Percentiles rank a stretch among this genome's conserved stretches.
These are phyloP conservation scores for Fusarium marasasianum DNA, from an alignment of 2,329 filamentous ascomycete species.

Conservation along the genomic window DNA sequence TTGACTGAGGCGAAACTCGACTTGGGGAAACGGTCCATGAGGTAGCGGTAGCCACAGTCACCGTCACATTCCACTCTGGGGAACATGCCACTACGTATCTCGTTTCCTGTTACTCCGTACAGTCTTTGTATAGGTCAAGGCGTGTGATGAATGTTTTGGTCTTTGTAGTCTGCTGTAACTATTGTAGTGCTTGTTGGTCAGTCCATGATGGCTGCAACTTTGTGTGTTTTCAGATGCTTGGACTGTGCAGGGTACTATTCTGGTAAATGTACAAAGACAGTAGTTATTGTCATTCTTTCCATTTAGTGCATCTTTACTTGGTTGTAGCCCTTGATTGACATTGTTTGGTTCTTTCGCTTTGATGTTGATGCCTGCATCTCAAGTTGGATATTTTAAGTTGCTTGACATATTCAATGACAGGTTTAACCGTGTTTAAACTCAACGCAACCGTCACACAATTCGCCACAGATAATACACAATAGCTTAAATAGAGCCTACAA, in stretches of 20 bases:
- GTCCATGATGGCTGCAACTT: neutral
- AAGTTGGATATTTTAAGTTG: neutral
- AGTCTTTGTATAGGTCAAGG: neutral
- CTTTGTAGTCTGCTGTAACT: neutral
- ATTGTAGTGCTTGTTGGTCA: neutral
- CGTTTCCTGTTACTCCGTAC: neutral
- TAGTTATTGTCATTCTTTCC: neutral
- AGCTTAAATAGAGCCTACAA: neutral
- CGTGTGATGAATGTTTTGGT: neutral
- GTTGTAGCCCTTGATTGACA: neutral
- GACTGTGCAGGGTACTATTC: neutral
- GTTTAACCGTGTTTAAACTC: neutral
- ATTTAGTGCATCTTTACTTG: neutral
- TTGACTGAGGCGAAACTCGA: slow-evolving; percentile 10
- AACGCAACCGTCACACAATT: neutral
- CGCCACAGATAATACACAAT: neutral
- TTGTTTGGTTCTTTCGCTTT: neutral
- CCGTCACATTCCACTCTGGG: slow-evolving; percentile 7
- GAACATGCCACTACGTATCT: neutral
- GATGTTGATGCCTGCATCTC: too few relatives aligned
- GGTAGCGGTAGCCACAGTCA: neutral
- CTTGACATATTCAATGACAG: too few relatives aligned
- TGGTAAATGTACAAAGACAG: neutral
- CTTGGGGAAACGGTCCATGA: slow-evolving; percentile 9
- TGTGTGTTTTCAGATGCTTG: neutral